Evolutionary conservation across 2,329 filamentous ascomycete genomes (phyloP).

Genomic region (Ophiostoma himal-ulmi): DNA sequence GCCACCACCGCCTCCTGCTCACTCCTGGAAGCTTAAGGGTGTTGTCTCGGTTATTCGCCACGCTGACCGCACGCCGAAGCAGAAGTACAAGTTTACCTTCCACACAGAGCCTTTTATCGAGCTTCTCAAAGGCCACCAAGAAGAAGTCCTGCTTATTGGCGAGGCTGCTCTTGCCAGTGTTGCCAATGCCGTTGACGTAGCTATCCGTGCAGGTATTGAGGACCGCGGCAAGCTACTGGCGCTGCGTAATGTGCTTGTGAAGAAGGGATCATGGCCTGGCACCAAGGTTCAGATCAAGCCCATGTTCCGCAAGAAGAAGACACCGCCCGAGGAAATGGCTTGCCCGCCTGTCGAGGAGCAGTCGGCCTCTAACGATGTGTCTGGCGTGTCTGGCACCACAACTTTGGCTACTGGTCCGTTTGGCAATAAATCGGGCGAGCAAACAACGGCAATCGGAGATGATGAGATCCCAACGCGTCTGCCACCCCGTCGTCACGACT

Average conservation of each 20-base stretch:
- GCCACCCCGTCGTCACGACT: constrained; percentile 65
- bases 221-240: constrained; percentile 80
- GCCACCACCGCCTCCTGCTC: constrained; percentile 69
- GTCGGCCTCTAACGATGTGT: constrained; percentile 28
- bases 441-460: constrained; percentile 26
- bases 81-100: constrained; percentile 99
- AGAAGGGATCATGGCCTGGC: constrained; percentile 89
- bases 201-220: constrained; percentile 72
- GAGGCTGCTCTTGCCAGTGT: constrained; percentile 86
- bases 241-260: constrained; percentile 78
- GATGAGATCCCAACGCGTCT: constrained; percentile 34
- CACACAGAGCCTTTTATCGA: constrained; percentile 95
- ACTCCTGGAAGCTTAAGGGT: constrained; percentile 96
- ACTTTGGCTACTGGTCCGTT: neutral
- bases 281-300: constrained; percentile 99
- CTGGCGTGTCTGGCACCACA: constrained; percentile 12
- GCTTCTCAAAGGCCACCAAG: constrained; percentile 87
- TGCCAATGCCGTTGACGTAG: constrained; percentile 76
- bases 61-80: constrained; percentile 94
- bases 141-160: constrained; percentile 90
- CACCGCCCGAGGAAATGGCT: constrained; percentile 49
- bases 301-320: constrained; percentile 89
- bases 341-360: constrained; percentile 36
- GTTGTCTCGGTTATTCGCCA: constrained; percentile 95
- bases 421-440: constrained; percentile 23